Conservation (phyloP, 495 filamentous ascomycete genomes). For the Parachaetomium inaequale region DNA sequence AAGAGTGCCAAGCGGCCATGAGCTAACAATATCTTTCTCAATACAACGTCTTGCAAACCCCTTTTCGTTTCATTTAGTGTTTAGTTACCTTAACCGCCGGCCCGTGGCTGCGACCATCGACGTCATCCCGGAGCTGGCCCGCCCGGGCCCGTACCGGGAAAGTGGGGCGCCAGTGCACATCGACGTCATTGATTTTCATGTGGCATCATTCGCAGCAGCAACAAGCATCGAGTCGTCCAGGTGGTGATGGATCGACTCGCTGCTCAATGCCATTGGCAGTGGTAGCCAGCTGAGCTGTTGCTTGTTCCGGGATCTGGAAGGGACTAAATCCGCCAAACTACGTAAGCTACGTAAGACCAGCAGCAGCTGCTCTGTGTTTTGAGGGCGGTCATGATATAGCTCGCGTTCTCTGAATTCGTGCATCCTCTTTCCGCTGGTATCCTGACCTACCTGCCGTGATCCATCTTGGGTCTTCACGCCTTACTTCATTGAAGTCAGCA, state of each 20-base stretch:
- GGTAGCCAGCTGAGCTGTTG: background rate
- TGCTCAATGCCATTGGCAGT: constrained; percentile 1
- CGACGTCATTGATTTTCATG: constrained; percentile 15
- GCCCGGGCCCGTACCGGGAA: background rate
- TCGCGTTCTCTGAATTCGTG: too few species aligned
- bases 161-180: background rate
- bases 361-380: background rate
- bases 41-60: too few species aligned
- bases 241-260: background rate
- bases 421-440: background rate
- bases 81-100: background rate
- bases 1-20: too few species aligned
- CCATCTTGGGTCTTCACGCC: background rate
- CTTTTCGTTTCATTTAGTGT: too few species aligned
- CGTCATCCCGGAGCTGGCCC: constrained; percentile 4
- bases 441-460: background rate
- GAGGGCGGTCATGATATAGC: background rate
- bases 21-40: too few species aligned
- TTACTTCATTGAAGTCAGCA: background rate
- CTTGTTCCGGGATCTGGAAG: background rate
- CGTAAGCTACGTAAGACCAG: background rate
- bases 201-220: background rate
- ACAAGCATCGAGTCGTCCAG: background rate
- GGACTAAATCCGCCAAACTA: background rate
- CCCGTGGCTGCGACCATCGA: background rate